Evolutionary conservation across 176 grass and related monocot genomes (phyloP).

Genomic region (Rhynchospora breviuscula): DNA sequence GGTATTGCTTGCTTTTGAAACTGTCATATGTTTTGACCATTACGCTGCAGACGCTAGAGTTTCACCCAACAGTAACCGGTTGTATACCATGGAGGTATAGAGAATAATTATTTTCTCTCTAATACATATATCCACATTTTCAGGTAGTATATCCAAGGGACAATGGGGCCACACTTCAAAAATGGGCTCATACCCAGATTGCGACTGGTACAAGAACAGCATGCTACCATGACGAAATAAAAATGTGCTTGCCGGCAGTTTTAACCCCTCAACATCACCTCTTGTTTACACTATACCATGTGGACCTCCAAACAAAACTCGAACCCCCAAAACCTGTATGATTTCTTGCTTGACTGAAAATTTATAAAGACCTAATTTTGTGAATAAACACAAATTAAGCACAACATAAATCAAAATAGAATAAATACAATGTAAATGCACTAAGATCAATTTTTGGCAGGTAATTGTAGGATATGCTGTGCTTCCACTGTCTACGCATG

Average conservation of each 20-base stretch:
- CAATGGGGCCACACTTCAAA: conserved; percentile 51
- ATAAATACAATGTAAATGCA: not conserved
- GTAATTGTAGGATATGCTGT: conserved; percentile 86
- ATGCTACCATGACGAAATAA: conserved; percentile 96
- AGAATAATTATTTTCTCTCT: not conserved
- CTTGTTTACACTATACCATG: conserved; percentile 89
- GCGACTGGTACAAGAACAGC: conserved; percentile 68
- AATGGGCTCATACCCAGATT: conserved; percentile 90
- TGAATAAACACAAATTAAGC: conserved; percentile 17
- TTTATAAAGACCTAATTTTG: conserved; percentile 1
- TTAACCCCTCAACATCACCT: conserved; percentile 95
- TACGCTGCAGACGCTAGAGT: not conserved
- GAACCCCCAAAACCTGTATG: conserved; percentile 93
- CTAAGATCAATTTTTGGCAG: conserved; percentile 32
- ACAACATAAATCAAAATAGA: conserved; percentile 6
- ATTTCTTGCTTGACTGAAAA: conserved; percentile 17
- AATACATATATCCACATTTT: conserved; percentile 14
- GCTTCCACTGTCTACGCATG: conserved; percentile 82
- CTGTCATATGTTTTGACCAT: not conserved
- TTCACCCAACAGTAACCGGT: not conserved
- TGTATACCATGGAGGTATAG: not conserved
- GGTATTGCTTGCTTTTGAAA: not conserved
- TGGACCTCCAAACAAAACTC: conserved; percentile 95
- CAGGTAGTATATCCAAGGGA: conserved; percentile 89
- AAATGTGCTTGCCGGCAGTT: conserved; percentile 82